Evolutionary conservation across 192 early-diverging fungal genomes (phyloP), one percentile per base, ranked within the genome.

Genomic region (Rhizophagus prolifer): DNA sequence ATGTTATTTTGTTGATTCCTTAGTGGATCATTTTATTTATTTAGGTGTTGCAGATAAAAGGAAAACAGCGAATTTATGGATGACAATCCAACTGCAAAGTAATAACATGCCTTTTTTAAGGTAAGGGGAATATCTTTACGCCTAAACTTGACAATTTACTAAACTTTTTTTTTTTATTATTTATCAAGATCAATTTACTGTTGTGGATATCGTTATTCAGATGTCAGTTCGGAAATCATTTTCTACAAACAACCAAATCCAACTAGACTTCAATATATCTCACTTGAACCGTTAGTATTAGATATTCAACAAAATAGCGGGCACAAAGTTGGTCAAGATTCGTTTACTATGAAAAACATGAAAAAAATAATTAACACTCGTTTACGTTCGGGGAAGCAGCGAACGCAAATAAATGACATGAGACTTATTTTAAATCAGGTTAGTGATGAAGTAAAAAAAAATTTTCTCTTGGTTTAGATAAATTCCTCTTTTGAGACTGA

Each of bases 401-500:
- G 73, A 23, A 81, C 58, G n/a, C 76, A 78, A 23, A 80, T 71
- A 0, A 80, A 84, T 36, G 81, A 85, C 70, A 78, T 86, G 80
- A 69, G 83, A 79, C 58, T 83, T 13, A 79, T 85, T 8, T 69
- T 93, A 36, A 82, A 88, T 44, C 86, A 91, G 83, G 91, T 90
- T 81, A 28, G 54, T 31, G 1, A 58, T 60, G 1, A 34, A 8
- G 10, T 8, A 44, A 44, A 44, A 44, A 2, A 12, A 44, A 2
- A 12, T 26, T 41, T 25, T 9, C 1, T 12, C 6, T 69, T n/a
- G n/a, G 3, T 25, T 41, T 79, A 90, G 91, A 91, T 92, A 59
- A 92, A 92, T 80, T 84, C 88, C 14, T 87, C 90, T 1, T 88
- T 85, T 78, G 82, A 84, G 58, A 78, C 85, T 25, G 90, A 91